These are phyloP conservation scores for Boletus sensibilis DNA, from an alignment of 768 basidiomycete species.

Conservation along the genomic window DNA sequence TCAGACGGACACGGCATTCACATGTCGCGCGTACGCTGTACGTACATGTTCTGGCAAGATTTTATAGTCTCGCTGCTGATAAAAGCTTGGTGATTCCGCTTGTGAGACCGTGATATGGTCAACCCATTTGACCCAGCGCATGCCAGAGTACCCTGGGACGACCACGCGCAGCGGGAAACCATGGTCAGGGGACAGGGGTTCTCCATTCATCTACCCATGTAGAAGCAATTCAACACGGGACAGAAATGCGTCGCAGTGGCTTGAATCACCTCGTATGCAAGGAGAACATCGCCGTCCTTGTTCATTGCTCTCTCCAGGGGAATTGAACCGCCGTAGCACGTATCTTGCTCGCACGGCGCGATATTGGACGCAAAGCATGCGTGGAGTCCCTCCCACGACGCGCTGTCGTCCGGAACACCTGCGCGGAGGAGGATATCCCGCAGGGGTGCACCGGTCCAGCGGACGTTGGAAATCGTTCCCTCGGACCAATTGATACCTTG, in stretches of 20 bases:
- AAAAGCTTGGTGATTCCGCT: slow-evolving; percentile 63
- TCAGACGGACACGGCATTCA: not conserved
- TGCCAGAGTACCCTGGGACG: slow-evolving; percentile 65
- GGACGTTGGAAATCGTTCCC: slow-evolving; percentile 68
- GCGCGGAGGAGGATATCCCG: slow-evolving; percentile 52
- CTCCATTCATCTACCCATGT: slow-evolving; percentile 56
- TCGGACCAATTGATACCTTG: slow-evolving; percentile 64
- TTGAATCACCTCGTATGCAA: slow-evolving; percentile 57
- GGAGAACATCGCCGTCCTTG: slow-evolving; percentile 48
- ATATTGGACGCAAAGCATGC: slow-evolving; percentile 62
- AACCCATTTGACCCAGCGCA: slow-evolving; percentile 77
- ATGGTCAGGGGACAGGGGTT: slow-evolving; percentile 55
- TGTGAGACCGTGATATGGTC: slow-evolving; percentile 55
- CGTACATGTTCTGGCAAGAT: slow-evolving; percentile 52
- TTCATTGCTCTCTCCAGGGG: slow-evolving; percentile 50
- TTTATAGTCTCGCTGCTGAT: slow-evolving; percentile 73
- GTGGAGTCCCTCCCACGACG: slow-evolving; percentile 38
- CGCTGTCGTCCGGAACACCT: slow-evolving; percentile 34
- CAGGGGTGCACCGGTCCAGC: slow-evolving; percentile 62
- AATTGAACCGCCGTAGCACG: slow-evolving; percentile 64
- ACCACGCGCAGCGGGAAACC: slow-evolving; percentile 68
- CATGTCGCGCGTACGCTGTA: slow-evolving; percentile 11
- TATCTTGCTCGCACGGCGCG: slow-evolving; percentile 59
- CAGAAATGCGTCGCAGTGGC: no score
- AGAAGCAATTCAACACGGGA: not conserved